A percentile compares a stretch with the other conserved stretches of the same genome.
Evolutionary conservation across 106 monocot genomes (phyloP).

Genomic region (Allium cepa): DNA sequence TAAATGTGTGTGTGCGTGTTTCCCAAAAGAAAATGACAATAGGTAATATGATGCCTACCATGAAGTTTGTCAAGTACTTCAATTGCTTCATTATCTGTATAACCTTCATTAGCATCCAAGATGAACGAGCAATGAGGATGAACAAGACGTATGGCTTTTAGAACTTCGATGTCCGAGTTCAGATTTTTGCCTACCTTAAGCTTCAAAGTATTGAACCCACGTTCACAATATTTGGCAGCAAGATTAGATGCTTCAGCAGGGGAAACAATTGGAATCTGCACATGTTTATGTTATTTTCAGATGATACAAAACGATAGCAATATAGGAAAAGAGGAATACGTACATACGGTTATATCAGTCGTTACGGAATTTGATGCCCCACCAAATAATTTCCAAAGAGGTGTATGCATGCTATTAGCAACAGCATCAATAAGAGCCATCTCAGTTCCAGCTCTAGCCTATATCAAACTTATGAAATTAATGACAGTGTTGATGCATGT

Average conservation of each 20-base stretch:
- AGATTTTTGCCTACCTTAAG: slow-evolving; percentile 84
- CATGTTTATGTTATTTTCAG: background rate
- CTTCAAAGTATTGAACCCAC: slow-evolving; percentile 73
- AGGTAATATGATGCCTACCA: slow-evolving; percentile 26
- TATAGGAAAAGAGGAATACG: background rate
- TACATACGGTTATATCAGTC: slow-evolving; percentile 62
- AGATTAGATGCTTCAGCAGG: slow-evolving; percentile 76
- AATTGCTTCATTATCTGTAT: slow-evolving; percentile 63
- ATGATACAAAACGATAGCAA: background rate
- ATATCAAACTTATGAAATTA: slow-evolving; percentile 3
- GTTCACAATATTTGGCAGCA: slow-evolving; percentile 60
- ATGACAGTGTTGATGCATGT: no score
- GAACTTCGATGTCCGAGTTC: slow-evolving; percentile 68
- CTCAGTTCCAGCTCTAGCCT: slow-evolving; percentile 91
- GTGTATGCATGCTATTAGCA: slow-evolving; percentile 72
- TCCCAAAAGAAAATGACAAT: no score
- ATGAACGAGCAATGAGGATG: slow-evolving; percentile 86
- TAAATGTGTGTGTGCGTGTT: no score
- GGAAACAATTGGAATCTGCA: slow-evolving; percentile 91
- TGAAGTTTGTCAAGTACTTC: slow-evolving; percentile 79
- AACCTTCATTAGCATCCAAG: slow-evolving; percentile 95
- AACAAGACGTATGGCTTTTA: slow-evolving; percentile 55
- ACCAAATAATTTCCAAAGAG: slow-evolving; percentile 95
- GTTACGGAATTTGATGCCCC: slow-evolving; percentile 56
- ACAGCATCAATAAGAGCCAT: slow-evolving; percentile 97